A percentile compares a stretch with the other conserved stretches of the same genome.
phyloP scores from a whole-genome alignment of 1,139 yeast species.

The Sugiyamaella pinicola region DNA sequence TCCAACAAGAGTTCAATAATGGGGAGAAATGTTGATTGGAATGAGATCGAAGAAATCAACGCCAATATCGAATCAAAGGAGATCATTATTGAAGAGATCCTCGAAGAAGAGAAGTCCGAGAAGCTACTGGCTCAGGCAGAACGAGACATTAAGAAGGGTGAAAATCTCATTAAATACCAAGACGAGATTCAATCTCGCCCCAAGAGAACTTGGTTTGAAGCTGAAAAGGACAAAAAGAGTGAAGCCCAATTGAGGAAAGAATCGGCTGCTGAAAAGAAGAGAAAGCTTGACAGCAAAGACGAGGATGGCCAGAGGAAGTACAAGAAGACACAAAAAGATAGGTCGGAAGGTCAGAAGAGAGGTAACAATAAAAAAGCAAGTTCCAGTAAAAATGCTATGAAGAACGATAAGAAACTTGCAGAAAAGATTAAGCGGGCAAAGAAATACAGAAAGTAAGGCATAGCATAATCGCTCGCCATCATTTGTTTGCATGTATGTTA shows the following conservation, averaged over 20 bases:
- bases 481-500: conserved; percentile 1
- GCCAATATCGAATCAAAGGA: conserved; percentile 60
- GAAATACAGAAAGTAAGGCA: conserved; percentile 54
- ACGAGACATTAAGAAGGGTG: conserved; percentile 84
- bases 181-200: conserved; percentile 89
- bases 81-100: conserved; percentile 68
- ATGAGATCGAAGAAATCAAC: conserved; percentile 69
- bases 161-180: conserved; percentile 75
- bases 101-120: conserved; percentile 85
- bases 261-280: conserved; percentile 52
- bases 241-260: conserved; percentile 28
- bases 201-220: conserved; percentile 94
- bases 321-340: conserved; percentile 39
- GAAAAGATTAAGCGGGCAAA: conserved; percentile 62
- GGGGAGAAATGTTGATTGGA: conserved; percentile 88
- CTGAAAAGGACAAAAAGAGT: conserved; percentile 65
- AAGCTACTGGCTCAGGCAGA: conserved; percentile 87
- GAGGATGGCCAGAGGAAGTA: conserved; percentile 36
- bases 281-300: conserved; percentile 57
- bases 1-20: conserved; percentile 53
- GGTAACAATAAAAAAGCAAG: conserved; percentile 16
- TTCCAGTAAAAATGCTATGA: conserved; percentile 19
- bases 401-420: conserved; percentile 49
- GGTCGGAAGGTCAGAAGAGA: conserved; percentile 31
- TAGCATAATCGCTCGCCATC: neutral